These are phyloP conservation scores for Ramicandelaber brevisporus DNA, from an alignment of 192 early-diverging fungal species.

Conservation along the genomic window DNA sequence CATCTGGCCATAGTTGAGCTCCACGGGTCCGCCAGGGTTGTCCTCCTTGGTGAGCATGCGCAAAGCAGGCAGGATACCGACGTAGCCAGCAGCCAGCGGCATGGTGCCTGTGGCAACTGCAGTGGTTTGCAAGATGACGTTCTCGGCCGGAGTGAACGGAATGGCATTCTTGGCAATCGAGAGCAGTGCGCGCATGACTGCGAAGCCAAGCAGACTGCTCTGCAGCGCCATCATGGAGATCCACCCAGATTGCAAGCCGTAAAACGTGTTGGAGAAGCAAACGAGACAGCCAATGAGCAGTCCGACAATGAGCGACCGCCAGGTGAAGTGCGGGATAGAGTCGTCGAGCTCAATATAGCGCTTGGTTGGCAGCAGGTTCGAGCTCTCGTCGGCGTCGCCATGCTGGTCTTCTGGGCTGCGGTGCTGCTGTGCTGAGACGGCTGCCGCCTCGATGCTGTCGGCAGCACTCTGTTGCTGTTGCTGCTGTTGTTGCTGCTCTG, in stretches of 20 bases:
- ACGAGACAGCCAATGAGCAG: slow-evolving; percentile 36
- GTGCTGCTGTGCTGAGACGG: too few species aligned
- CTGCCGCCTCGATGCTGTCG: too few species aligned
- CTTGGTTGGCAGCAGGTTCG: too few species aligned
- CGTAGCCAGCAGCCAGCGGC: slow-evolving; percentile 56
- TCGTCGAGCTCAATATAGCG: too few species aligned
- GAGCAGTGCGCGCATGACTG: slow-evolving; percentile 39
- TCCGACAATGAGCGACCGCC: slow-evolving; percentile 25
- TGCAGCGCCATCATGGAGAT: slow-evolving; percentile 57
- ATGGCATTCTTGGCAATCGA: slow-evolving; percentile 13
- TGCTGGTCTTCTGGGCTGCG: too few species aligned
- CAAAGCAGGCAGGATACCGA: slow-evolving; percentile 59
- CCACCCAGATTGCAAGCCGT: slow-evolving; percentile 64
- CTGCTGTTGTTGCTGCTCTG: too few species aligned
- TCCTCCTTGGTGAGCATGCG: slow-evolving; percentile 33
- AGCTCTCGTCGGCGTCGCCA: too few species aligned
- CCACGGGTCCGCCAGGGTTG: slow-evolving; percentile 19
- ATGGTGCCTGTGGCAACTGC: slow-evolving; percentile 66
- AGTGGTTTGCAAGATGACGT: slow-evolving; percentile 62
- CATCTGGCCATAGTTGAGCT: slow-evolving; percentile 22
- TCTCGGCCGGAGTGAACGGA: slow-evolving; percentile 54
- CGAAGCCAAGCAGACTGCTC: slow-evolving; percentile 46
- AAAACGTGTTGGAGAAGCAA: slow-evolving; percentile 74
- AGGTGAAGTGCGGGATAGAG: slow-evolving; percentile 3
- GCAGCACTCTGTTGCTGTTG: too few species aligned